A percentile compares a stretch with the other conserved stretches of the same genome.
Evolutionary conservation across 805 yeast species (phyloP).

Genomic region (Starmerella floris): DNA sequence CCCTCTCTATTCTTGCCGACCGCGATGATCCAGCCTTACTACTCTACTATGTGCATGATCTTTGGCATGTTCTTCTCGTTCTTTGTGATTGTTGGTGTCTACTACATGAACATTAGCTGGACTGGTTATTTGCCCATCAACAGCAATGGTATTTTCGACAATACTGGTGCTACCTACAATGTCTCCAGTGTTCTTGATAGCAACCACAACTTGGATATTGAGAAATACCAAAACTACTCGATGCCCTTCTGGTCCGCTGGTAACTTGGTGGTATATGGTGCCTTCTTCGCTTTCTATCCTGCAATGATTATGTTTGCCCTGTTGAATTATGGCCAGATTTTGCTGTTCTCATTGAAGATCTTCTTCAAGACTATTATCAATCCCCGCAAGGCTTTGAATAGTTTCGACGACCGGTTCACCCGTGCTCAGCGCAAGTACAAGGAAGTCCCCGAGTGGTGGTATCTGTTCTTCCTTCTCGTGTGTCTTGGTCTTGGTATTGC

Average conservation of each 20-base stretch:
- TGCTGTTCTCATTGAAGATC: slow-evolving; percentile 6
- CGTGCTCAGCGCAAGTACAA: slow-evolving; percentile 43
- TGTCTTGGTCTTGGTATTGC: slow-evolving; percentile 36
- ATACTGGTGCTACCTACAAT: slow-evolving; percentile 31
- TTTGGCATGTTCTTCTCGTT: slow-evolving; percentile 37
- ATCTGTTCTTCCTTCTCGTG: slow-evolving; percentile 31
- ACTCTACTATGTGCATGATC: slow-evolving; percentile 26
- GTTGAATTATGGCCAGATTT: slow-evolving; percentile 17
- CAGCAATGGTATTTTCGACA: slow-evolving; percentile 38
- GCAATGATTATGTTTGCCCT: slow-evolving; percentile 36
- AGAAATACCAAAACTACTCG: slow-evolving; percentile 44
- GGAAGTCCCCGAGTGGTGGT: slow-evolving; percentile 54
- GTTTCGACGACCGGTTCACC: slow-evolving; percentile 42
- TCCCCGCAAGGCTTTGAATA: slow-evolving; percentile 24
- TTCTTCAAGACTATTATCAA: slow-evolving; percentile 19
- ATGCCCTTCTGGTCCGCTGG: slow-evolving; percentile 60
- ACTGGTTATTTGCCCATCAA: slow-evolving; percentile 33
- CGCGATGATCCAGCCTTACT: slow-evolving; percentile 35
- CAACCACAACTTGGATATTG: slow-evolving; percentile 34
- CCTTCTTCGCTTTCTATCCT: slow-evolving; percentile 44
- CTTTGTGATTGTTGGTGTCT: slow-evolving; percentile 31
- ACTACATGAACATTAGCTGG: slow-evolving; percentile 34
- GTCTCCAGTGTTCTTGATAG: slow-evolving; percentile 35
- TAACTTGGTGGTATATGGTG: slow-evolving; percentile 44
- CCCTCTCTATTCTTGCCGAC: slow-evolving; percentile 34